Base-by-base conservation (phyloP, 768 basidiomycete genomes). In the Sporobolomyces pararoseus region DNA sequence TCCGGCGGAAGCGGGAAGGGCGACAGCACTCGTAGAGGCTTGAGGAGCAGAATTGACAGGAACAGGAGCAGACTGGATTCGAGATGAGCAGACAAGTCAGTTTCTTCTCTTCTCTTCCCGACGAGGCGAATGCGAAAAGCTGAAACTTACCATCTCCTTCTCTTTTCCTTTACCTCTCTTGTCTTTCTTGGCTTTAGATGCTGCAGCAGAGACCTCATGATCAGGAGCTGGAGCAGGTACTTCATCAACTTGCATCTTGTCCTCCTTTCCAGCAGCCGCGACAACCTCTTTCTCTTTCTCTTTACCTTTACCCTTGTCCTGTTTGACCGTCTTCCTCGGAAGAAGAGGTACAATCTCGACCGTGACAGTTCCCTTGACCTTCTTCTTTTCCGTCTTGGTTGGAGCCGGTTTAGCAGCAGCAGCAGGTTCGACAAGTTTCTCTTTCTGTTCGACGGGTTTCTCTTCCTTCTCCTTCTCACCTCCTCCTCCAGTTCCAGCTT, bases 381-480 rank as follows among this genome's bases (percentile, higher is more conserved):
- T 31, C 53, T 54, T 35, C 61, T 50, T 50, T 49, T 50, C 61
- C 29, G 49, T 49, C 47, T 13, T 7, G 35, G 51, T 49, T 42
- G 39, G 17, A 10, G 39, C 39, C 17, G 39, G 39, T 32, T 31
- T 42, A 7, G 7, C 51, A 7, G 9, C 27, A 17, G 25, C 51
- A 53, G 27, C 25, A 54, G 25, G 7, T 29, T 51, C 53, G 21
- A 54, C 53, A 4, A 6, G 5, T 35, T 35, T 54, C 53, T 13
- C 32, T 47, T 66, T 57, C 12, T 42, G 29, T n/a, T n/a, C n/a
- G n/a, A n/a, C n/a, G n/a, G n/a, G 12, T 55, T 65, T 37, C 65
- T 51, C n/a, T 27, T 50, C 14, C 46, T 35, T 31, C 17, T 51
- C 25, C 25, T 51, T 51, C 50, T 12, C 50, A 12, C 47, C 14